Evolutionary conservation across 768 basidiomycete species (phyloP).

Genomic region (Holtermanniella nyarrowii): DNA sequence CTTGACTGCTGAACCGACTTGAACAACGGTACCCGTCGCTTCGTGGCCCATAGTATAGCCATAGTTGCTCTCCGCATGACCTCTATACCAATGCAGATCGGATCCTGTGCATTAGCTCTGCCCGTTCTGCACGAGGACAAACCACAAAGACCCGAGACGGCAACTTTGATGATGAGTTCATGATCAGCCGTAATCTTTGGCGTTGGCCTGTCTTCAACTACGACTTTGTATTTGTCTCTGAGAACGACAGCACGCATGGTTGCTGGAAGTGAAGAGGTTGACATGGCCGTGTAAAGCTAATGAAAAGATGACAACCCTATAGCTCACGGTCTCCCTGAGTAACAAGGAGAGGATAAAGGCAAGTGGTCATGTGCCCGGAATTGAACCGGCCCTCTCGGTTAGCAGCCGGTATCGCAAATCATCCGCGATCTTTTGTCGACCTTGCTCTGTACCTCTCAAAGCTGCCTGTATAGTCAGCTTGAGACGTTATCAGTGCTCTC

Average conservation of each 20-base stretch:
- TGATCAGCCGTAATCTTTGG: slow-evolving; percentile 13
- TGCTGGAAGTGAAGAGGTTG: too few relatives aligned
- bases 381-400: too few relatives aligned
- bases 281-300: too few relatives aligned
- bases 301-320: too few relatives aligned
- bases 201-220: slow-evolving; percentile 13
- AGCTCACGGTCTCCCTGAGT: too few relatives aligned
- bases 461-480: too few relatives aligned
- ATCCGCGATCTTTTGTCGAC: too few relatives aligned
- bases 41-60: slow-evolving; percentile 34
- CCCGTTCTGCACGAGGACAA: slow-evolving; percentile 2
- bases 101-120: slow-evolving; percentile 17
- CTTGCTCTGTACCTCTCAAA: too few relatives aligned
- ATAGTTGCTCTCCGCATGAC: slow-evolving; percentile 8
- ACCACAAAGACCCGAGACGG: slow-evolving; percentile 28
- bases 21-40: slow-evolving; percentile 19
- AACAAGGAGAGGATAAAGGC: too few relatives aligned
- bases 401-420: too few relatives aligned
- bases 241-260: slow-evolving; percentile 28
- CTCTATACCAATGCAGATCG: slow-evolving; percentile 29
- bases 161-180: slow-evolving; percentile 28
- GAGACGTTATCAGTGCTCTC: too few relatives aligned
- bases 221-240: slow-evolving; percentile 11
- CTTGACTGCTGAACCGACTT: slow-evolving; percentile 28
- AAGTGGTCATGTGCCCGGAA: too few relatives aligned